These are phyloP conservation scores for Aurinia saxatilis DNA, from an alignment of 345 rosid species.

Conservation along the genomic window DNA sequence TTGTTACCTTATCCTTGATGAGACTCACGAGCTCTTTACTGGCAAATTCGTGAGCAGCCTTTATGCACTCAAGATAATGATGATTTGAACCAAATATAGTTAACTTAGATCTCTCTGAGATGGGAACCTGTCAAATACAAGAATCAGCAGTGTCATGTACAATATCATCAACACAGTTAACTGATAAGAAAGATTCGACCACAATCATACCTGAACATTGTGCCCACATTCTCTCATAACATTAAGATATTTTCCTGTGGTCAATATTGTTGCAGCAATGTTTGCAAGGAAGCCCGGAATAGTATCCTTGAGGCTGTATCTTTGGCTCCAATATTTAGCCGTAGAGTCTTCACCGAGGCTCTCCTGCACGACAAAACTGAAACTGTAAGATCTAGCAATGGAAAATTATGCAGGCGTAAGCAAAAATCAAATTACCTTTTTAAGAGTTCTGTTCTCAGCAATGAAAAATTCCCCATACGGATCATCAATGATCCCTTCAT, in stretches of 20 bases:
- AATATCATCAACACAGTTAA: background rate
- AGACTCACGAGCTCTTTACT: slow-evolving; percentile 79
- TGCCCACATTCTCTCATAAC: slow-evolving; percentile 99
- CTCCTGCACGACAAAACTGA: slow-evolving; percentile 44
- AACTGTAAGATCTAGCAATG: slow-evolving; percentile 12
- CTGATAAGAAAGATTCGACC: background rate
- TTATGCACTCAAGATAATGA: slow-evolving; percentile 93
- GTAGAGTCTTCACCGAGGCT: slow-evolving; percentile 87
- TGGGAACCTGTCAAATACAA: slow-evolving; percentile 50
- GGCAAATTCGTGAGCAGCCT: slow-evolving; percentile 87
- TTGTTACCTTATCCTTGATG: slow-evolving; percentile 71
- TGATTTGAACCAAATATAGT: slow-evolving; percentile 77
- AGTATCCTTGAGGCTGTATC: slow-evolving; percentile 88
- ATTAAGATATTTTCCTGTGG: slow-evolving; percentile 91
- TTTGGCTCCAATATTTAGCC: slow-evolving; percentile 78
- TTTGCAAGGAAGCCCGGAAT: slow-evolving; percentile 96
- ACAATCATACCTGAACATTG: slow-evolving; percentile 66
- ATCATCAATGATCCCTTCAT: slow-evolving; percentile 95
- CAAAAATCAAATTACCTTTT: slow-evolving; percentile 52
- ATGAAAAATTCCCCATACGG: slow-evolving; percentile 98
- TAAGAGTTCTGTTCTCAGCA: slow-evolving; percentile 80
- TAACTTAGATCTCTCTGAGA: slow-evolving; percentile 75
- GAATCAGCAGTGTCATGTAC: slow-evolving; percentile 1
- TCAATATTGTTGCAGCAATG: slow-evolving; percentile 83
- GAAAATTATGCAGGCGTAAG: background rate